Evolutionary conservation across 2,329 filamentous ascomycete species (phyloP).

Genomic region (Emmonsia crescens): DNA sequence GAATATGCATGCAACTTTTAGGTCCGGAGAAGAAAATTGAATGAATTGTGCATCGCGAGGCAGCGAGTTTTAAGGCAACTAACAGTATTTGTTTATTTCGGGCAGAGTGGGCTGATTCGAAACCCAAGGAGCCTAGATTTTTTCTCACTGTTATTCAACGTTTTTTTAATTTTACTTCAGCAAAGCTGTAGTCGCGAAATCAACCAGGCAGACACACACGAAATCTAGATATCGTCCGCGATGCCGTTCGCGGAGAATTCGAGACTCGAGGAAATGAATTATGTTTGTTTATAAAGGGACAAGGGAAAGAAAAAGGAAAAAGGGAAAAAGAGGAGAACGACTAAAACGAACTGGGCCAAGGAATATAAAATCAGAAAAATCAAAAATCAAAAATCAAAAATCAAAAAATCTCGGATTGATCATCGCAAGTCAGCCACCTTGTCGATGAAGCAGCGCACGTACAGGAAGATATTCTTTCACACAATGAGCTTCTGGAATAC

Average conservation of each 20-base stretch:
- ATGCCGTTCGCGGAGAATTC: background rate
- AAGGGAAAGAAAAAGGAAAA: background rate
- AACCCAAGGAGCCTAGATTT: constrained; percentile 5
- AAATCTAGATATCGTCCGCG: background rate
- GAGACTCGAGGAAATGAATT: background rate
- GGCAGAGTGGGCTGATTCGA: constrained; percentile 3
- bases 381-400: background rate
- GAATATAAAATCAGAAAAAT: background rate
- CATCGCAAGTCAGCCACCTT: background rate
- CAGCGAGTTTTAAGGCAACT: constrained; percentile 8
- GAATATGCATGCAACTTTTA: constrained; percentile 6
- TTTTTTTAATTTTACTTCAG: background rate
- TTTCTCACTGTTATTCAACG: background rate
- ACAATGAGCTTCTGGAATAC: constrained; percentile 4
- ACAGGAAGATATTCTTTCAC: constrained; percentile 1
- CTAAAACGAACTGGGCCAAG: background rate
- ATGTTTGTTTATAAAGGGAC: background rate
- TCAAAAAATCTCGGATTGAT: background rate
- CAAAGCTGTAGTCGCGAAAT: background rate
- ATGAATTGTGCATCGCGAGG: constrained; percentile 8
- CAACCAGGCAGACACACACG: background rate
- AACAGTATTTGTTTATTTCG: constrained; percentile 4
- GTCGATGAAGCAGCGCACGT: background rate
- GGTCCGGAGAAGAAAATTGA: constrained; percentile 3
- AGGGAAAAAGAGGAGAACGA: background rate